These are phyloP conservation scores for Globisporangium sylvaticum DNA, from an alignment of 352 stramenopile genomes.

Conservation along the genomic window DNA sequence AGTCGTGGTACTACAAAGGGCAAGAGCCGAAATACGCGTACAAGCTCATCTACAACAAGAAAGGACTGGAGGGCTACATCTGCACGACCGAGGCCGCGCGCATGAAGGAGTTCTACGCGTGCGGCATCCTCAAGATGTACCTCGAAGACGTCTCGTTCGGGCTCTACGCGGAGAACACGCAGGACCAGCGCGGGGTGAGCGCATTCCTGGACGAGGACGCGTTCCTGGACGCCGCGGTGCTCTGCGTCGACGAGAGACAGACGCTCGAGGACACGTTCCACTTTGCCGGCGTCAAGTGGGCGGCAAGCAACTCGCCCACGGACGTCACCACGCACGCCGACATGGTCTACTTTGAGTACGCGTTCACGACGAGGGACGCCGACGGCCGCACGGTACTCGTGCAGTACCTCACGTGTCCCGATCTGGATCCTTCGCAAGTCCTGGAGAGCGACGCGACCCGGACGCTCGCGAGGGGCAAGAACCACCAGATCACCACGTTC, in stretches of 20 bases:
- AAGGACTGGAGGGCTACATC: constrained; percentile 25
- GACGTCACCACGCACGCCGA: constrained; percentile 2
- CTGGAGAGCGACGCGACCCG: neutral
- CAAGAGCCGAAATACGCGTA: constrained; percentile 14
- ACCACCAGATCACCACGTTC: constrained; percentile 9
- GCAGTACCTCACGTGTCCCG: constrained; percentile 15
- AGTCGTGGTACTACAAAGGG: constrained; percentile 16
- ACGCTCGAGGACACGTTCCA: constrained; percentile 41
- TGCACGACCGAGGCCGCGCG: constrained; percentile 9
- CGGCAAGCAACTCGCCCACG: neutral
- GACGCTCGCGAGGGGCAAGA: neutral
- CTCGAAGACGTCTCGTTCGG: constrained; percentile 30
- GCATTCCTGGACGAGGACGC: constrained; percentile 16
- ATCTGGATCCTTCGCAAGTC: constrained; percentile 5
- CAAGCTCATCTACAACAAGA: constrained; percentile 30
- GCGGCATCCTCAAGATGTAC: constrained; percentile 16
- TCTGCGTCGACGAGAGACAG: constrained; percentile 34
- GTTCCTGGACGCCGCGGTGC: constrained; percentile 40
- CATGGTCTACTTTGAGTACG: constrained; percentile 15
- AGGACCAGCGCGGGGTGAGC: constrained; percentile 35
- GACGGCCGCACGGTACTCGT: constrained; percentile 14
- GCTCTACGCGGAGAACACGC: constrained; percentile 40
- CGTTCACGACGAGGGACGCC: constrained; percentile 9
- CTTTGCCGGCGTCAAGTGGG: constrained; percentile 58
- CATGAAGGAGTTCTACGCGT: constrained; percentile 12